Conservation (phyloP, 495 filamentous ascomycete species). For the Penicillium angulare region DNA sequence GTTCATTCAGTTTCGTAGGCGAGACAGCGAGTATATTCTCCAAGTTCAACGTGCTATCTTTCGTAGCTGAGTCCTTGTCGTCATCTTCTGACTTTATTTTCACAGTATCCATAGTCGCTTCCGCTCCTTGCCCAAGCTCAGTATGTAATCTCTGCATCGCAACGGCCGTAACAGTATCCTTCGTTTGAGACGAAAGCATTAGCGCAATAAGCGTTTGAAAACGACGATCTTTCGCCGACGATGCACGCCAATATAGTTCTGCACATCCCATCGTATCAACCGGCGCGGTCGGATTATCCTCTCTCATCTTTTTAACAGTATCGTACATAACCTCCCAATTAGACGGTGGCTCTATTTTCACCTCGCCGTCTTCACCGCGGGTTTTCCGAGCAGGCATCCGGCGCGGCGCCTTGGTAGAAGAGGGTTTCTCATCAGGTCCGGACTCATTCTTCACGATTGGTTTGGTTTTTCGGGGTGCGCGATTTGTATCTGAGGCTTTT, state of each 20-base stretch:
- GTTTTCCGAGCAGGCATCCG: slow-evolving; percentile 66
- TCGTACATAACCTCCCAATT: slow-evolving; percentile 86
- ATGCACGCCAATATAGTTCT: slow-evolving; percentile 53
- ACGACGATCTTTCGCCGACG: slow-evolving; percentile 58
- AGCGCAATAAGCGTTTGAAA: slow-evolving; percentile 90
- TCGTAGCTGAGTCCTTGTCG: slow-evolving; percentile 21
- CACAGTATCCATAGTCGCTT: slow-evolving; percentile 18
- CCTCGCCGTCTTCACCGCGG: slow-evolving; percentile 52
- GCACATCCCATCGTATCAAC: slow-evolving; percentile 99
- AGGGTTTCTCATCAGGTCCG: slow-evolving; percentile 24
- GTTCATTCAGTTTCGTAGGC: slow-evolving; percentile 65
- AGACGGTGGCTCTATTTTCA: slow-evolving; percentile 63
- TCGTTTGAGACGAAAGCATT: slow-evolving; percentile 97
- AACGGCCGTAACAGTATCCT: slow-evolving; percentile 87
- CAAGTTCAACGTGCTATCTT: slow-evolving; percentile 62
- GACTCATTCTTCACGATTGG: slow-evolving; percentile 27
- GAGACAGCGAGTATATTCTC: slow-evolving; percentile 75
- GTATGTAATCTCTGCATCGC: slow-evolving; percentile 79
- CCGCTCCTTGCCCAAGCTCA: slow-evolving; percentile 52
- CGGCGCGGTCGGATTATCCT: slow-evolving; percentile 67
- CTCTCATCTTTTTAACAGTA: slow-evolving; percentile 75
- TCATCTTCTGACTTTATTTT: slow-evolving; percentile 21
- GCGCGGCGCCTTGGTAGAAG: slow-evolving; percentile 37
- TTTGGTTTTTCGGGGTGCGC: slow-evolving; percentile 14
- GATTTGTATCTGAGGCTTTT: slow-evolving; percentile 13